Evolutionary conservation across 805 yeast genomes (phyloP), one percentile per base, ranked within the genome.

Genomic region (Pichia manshurica): DNA sequence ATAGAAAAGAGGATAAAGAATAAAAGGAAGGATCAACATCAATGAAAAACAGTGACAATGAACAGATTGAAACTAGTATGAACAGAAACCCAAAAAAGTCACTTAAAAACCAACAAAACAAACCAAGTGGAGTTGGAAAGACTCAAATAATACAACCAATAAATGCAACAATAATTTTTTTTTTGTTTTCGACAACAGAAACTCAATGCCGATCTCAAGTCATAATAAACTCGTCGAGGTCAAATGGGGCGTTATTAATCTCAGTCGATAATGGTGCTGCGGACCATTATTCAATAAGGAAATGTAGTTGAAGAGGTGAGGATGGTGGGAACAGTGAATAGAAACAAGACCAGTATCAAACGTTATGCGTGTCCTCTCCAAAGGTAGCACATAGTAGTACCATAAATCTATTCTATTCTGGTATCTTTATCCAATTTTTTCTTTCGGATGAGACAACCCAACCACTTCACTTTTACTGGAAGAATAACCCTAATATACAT

Each of bases 251-350:
- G 41, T 56, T 50, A 33, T 45, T 50, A 44, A 43, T 51, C 59
- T 54, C 63, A 55, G 68, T 54, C 52, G 60, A 53, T 59, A 65
- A 64, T 64, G 70, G 70, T 64, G 69, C 70, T 66, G 70, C 70
- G 46, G 69, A 66, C 70, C 68, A 55, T 49, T 47, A 23, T 4
- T 38, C 13, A 23, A 19, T 23, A 21, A 36, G 15, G 20, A 8
- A 20, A 6, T 15, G 31, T 16, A 21, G 5, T 20, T 13, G 32
- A 16, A 17, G 35, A 23, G 19, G 6, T 20, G 19, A 17, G 37
- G 16, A 20, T 25, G 29, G 29, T 25, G 7, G 29, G 7, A 10
- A 25, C 10, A 10, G 7, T 25, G 32, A 37, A 38, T 28, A 33
- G 31, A 29, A 32, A 33, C 45, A 31, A 20, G 6, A 7, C 20